phyloP scores from a whole-genome alignment of 2,329 filamentous ascomycete species.

The Aspergillus quadricinctus region DNA sequence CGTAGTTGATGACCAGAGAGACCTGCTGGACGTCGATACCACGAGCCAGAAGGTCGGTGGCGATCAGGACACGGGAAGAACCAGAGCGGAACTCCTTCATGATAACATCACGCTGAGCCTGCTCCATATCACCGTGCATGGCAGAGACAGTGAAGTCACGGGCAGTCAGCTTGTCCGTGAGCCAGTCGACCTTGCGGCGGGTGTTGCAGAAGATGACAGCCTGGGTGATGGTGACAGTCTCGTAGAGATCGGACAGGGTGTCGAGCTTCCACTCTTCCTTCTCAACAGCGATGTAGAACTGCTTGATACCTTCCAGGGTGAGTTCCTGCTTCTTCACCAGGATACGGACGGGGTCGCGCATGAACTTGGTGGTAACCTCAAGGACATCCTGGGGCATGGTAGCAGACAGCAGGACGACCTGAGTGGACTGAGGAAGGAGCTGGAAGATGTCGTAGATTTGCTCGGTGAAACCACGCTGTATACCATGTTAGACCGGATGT shows the following conservation, averaged over 20 bases:
- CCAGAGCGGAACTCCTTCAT: constrained; percentile 99
- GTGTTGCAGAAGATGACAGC: constrained; percentile 99
- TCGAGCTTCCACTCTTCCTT: constrained; percentile 99
- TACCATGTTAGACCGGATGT: constrained; percentile 3
- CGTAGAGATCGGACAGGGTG: constrained; percentile 97
- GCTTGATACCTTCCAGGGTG: constrained; percentile 99
- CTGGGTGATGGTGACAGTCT: constrained; percentile 98
- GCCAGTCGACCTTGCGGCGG: constrained; percentile 99
- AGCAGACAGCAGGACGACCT: constrained; percentile 95
- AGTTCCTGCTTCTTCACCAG: constrained; percentile 99
- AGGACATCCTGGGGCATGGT: constrained; percentile 99
- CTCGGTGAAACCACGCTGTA: constrained; percentile 92
- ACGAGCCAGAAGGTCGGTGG: constrained; percentile 95
- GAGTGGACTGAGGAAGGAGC: constrained; percentile 93
- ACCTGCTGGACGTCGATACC: constrained; percentile 99
- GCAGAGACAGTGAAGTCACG: constrained; percentile 99
- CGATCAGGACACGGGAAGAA: constrained; percentile 96
- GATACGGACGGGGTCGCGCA: constrained; percentile 98
- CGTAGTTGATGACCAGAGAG: constrained; percentile 99
- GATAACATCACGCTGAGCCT: constrained; percentile 94
- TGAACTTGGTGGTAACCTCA: constrained; percentile 99
- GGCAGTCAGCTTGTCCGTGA: constrained; percentile 97
- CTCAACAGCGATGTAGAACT: constrained; percentile 99
- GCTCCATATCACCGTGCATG: constrained; percentile 99
- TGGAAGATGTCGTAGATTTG: constrained; percentile 99